phyloP scores from a whole-genome alignment of 768 basidiomycete genomes.

The Russula sp. region DNA sequence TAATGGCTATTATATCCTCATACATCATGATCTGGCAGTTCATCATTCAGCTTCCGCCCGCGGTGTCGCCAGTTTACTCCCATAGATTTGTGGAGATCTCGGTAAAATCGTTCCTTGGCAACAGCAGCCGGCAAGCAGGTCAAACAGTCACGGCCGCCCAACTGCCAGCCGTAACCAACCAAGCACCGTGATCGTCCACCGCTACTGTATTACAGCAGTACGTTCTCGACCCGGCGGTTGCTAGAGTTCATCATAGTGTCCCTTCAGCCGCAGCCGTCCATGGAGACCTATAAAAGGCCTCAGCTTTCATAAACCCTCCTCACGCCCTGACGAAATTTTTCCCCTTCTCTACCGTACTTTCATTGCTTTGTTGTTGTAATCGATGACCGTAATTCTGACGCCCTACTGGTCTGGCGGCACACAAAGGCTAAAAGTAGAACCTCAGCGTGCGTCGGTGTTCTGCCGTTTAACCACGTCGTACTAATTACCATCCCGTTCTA shows the following conservation, averaged over 20 bases:
- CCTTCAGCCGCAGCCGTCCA: not conserved
- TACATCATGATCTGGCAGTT: not conserved
- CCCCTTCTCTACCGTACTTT: not conserved
- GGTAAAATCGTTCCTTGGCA: conserved; percentile 13
- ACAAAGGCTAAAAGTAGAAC: conserved; percentile 63
- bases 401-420: conserved; percentile 70
- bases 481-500: conserved; percentile 6
- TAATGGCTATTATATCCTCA: not conserved
- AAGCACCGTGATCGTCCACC: not conserved
- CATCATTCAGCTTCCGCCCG: not conserved
- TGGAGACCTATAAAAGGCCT: conserved; percentile 10
- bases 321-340: not conserved
- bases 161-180: conserved; percentile 6
- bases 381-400: conserved; percentile 49
- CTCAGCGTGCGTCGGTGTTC: conserved; percentile 47
- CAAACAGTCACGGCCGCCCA: not conserved
- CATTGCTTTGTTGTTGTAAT: not conserved
- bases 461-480: not conserved
- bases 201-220: not conserved
- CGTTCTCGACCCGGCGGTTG: conserved; percentile 3
- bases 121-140: not conserved
- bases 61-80: not conserved
- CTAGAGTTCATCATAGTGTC: not conserved
- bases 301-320: not conserved
- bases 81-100: not conserved